These are phyloP conservation scores for Dissoconium aciculare DNA, from an alignment of 2,329 filamentous ascomycete genomes.

Conservation along the genomic window DNA sequence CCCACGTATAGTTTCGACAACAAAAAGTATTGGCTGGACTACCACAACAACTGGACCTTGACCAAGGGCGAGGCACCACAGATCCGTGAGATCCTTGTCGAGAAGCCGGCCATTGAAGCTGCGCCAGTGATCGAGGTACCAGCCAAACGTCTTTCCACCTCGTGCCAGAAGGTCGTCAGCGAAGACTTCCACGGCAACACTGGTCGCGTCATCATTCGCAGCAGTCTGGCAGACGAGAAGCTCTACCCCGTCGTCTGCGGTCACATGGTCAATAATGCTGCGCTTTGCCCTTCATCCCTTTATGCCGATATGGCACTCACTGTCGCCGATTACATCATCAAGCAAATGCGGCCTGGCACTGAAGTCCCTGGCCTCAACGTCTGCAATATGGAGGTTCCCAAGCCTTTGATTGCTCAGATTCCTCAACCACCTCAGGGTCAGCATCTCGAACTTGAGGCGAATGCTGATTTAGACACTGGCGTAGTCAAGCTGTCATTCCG, in stretches of 20 bases:
- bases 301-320: constrained; percentile 53
- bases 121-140: constrained; percentile 30
- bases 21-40: constrained; percentile 60
- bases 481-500: constrained; percentile 40
- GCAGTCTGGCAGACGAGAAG: constrained; percentile 49
- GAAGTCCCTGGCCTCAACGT: constrained; percentile 48
- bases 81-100: constrained; percentile 26
- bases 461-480: constrained; percentile 42
- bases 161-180: constrained; percentile 48
- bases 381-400: constrained; percentile 50
- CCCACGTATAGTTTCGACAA: constrained; percentile 54
- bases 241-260: constrained; percentile 47
- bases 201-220: constrained; percentile 47
- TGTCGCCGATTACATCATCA: constrained; percentile 52
- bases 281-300: constrained; percentile 49
- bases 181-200: constrained; percentile 48
- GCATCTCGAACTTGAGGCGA: constrained; percentile 46
- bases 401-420: constrained; percentile 49
- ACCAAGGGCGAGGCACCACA: constrained; percentile 47
- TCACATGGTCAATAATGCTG: constrained; percentile 52
- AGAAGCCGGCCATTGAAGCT: constrained; percentile 22
- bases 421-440: constrained; percentile 38
- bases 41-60: constrained; percentile 56
- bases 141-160: constrained; percentile 44
- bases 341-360: constrained; percentile 43